These are phyloP conservation scores for Aotearoamyces nothofagi DNA, from an alignment of 2,329 filamentous ascomycete genomes.

Conservation along the genomic window DNA sequence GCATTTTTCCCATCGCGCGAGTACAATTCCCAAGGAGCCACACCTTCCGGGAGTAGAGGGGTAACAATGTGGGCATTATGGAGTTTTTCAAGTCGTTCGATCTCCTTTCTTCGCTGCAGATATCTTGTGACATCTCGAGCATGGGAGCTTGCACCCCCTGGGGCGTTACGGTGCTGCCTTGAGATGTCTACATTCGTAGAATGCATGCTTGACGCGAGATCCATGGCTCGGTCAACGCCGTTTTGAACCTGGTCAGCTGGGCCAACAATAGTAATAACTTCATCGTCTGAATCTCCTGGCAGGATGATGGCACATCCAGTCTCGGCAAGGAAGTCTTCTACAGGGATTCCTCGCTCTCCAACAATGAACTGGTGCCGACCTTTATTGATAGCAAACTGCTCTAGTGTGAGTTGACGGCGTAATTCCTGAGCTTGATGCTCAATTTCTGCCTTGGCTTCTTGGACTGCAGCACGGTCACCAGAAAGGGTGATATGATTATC, in stretches of 20 bases:
- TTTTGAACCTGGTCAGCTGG: slow-evolving; percentile 56
- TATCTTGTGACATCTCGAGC: slow-evolving; percentile 81
- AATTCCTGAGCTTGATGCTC: slow-evolving; percentile 67
- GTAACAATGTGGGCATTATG: slow-evolving; percentile 83
- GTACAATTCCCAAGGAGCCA: slow-evolving; percentile 76
- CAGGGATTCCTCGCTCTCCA: slow-evolving; percentile 63
- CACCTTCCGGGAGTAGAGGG: slow-evolving; percentile 51
- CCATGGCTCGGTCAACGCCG: slow-evolving; percentile 73
- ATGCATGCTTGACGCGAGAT: slow-evolving; percentile 77
- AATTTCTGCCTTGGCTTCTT: slow-evolving; percentile 65
- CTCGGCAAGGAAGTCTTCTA: slow-evolving; percentile 76
- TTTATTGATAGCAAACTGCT: slow-evolving; percentile 69
- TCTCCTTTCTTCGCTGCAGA: slow-evolving; percentile 64
- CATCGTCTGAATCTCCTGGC: slow-evolving; percentile 59
- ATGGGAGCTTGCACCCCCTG: slow-evolving; percentile 59
- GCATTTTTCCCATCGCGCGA: slow-evolving; percentile 74
- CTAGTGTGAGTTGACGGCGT: slow-evolving; percentile 57
- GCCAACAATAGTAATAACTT: slow-evolving; percentile 72
- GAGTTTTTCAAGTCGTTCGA: slow-evolving; percentile 64
- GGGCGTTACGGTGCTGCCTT: slow-evolving; percentile 60
- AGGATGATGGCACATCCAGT: slow-evolving; percentile 84
- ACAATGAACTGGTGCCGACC: slow-evolving; percentile 92
- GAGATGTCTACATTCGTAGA: slow-evolving; percentile 72
- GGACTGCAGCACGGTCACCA: slow-evolving; percentile 72
- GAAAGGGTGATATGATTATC: slow-evolving; percentile 72